Evolutionary conservation across 805 yeast species (phyloP).

Genomic region (Saturnispora sekii): DNA sequence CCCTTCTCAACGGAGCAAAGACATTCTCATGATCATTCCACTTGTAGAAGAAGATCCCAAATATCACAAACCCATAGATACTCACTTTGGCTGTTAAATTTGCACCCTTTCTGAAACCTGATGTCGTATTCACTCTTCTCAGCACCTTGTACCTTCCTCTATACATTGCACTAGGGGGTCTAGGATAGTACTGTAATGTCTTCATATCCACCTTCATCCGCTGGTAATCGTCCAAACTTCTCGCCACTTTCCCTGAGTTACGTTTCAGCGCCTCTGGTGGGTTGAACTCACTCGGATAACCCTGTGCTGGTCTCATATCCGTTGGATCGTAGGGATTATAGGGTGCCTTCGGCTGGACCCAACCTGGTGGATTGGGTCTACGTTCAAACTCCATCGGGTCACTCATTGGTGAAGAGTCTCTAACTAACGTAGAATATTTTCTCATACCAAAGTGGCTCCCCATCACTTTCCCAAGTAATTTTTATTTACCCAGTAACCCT

Average conservation of each 20-base stretch:
- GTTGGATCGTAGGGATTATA: constrained; percentile 78
- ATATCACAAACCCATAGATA: constrained; percentile 40
- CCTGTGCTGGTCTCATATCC: constrained; percentile 70
- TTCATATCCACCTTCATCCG: constrained; percentile 67
- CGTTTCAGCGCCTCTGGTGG: constrained; percentile 52
- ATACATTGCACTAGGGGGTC: constrained; percentile 64
- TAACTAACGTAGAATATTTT: too few relatives aligned
- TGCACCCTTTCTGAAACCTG: constrained; percentile 50
- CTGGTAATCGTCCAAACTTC: constrained; percentile 56
- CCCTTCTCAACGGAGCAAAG: constrained; percentile 56
- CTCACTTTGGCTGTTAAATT: constrained; percentile 43
- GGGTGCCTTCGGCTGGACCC: constrained; percentile 77
- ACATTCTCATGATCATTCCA: constrained; percentile 82
- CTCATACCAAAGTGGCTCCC: too few relatives aligned
- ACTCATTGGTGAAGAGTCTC: neutral
- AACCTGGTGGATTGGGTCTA: constrained; percentile 67
- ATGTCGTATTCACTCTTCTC: constrained; percentile 44
- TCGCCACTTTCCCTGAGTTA: constrained; percentile 39
- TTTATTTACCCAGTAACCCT: too few relatives aligned
- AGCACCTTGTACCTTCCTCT: constrained; percentile 74
- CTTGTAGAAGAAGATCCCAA: constrained; percentile 61
- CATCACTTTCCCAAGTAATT: too few relatives aligned
- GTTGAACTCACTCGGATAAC: constrained; percentile 75
- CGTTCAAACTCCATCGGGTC: constrained; percentile 33
- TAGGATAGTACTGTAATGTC: constrained; percentile 62